phyloP scores from a whole-genome alignment of 2,329 filamentous ascomycete species.

The Colletotrichum lentis region DNA sequence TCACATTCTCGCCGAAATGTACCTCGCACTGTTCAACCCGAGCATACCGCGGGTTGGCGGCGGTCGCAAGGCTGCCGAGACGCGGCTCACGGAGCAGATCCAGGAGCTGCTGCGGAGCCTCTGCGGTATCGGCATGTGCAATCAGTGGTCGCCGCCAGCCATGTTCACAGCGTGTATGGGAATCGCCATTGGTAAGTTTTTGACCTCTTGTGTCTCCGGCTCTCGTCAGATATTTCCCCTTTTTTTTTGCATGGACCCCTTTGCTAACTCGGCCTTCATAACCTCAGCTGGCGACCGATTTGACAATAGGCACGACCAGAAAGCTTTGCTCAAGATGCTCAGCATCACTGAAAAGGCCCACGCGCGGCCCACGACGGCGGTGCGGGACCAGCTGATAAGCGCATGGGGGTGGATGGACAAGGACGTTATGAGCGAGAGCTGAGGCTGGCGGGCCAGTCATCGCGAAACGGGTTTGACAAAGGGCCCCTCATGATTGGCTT shows the following conservation, averaged over 20 bases:
- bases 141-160: constrained; percentile 63
- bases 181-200: constrained; percentile 49
- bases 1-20: constrained; percentile 65
- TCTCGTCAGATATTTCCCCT: not conserved
- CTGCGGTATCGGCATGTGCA: constrained; percentile 68
- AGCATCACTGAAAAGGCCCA: constrained; percentile 58
- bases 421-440: constrained; percentile 32
- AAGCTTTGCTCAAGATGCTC: constrained; percentile 58
- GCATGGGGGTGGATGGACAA: constrained; percentile 57
- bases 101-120: constrained; percentile 59
- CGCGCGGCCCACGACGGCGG: constrained; percentile 60
- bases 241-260: not conserved
- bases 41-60: constrained; percentile 59
- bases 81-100: constrained; percentile 51
- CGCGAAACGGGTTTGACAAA: constrained; percentile 17
- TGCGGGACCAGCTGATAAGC: constrained; percentile 56
- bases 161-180: constrained; percentile 66
- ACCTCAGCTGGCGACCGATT: constrained; percentile 58
- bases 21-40: constrained; percentile 65
- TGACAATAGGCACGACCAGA: constrained; percentile 54
- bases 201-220: not conserved
- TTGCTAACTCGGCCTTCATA: not conserved
- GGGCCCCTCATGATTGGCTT: constrained; percentile 12
- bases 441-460: constrained; percentile 20
- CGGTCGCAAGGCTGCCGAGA: constrained; percentile 45